phyloP scores from a whole-genome alignment of 2,329 filamentous ascomycete species.

The Colletotrichum sp. region DNA sequence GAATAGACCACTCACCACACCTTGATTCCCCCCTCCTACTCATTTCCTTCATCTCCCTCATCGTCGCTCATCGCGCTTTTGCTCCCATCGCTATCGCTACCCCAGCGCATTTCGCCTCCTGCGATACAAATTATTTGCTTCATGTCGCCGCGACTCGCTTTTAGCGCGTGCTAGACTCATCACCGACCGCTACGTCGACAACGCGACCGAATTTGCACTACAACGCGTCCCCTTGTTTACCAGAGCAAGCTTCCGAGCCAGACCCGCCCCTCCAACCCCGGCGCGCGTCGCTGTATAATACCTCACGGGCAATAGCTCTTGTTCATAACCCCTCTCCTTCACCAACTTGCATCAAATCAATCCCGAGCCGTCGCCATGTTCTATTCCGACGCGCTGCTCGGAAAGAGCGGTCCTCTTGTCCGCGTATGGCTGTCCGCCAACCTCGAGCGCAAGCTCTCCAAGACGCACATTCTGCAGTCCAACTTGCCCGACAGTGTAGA shows the following conservation, averaged over 20 bases:
- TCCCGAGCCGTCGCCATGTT: constrained; percentile 71
- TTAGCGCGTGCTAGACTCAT: constrained; percentile 15
- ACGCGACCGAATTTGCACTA: constrained; percentile 21
- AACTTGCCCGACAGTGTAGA: constrained; percentile 95
- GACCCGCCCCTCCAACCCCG: constrained; percentile 8
- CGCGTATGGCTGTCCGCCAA: constrained; percentile 98
- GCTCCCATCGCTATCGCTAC: constrained; percentile 18
- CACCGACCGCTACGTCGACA: constrained; percentile 7
- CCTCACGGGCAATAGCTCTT: constrained; percentile 10
- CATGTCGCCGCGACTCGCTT: constrained; percentile 17
- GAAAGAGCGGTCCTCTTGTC: constrained; percentile 96
- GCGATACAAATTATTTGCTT: constrained; percentile 18
- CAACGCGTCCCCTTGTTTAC: constrained; percentile 30
- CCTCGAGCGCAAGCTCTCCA: constrained; percentile 96
- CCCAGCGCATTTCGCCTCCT: constrained; percentile 4
- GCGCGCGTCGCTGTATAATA: constrained; percentile 19
- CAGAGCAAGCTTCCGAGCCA: constrained; percentile 8
- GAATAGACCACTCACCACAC: constrained; percentile 19
- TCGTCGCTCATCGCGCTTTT: constrained; percentile 21
- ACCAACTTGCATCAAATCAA: background rate
- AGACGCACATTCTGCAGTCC: constrained; percentile 92
- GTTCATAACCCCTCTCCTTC: background rate
- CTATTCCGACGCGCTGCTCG: constrained; percentile 93
- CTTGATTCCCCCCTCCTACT: constrained; percentile 22
- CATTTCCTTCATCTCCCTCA: constrained; percentile 20